A percentile compares a stretch with the other conserved stretches of the same genome.
Conservation (phyloP, 257 asterid genomes). For the Datura wrightii region DNA sequence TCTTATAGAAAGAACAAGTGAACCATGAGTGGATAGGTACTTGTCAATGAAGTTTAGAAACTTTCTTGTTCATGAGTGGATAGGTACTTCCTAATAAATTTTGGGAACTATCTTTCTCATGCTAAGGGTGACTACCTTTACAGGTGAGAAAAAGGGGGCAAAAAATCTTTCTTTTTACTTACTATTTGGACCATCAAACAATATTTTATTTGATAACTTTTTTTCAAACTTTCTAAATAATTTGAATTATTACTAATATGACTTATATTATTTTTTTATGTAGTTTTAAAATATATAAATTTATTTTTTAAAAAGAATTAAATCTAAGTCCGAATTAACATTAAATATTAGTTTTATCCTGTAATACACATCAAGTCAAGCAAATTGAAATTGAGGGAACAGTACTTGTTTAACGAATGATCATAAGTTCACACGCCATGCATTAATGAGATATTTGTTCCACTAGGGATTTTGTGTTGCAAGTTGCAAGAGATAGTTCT, state of each 20-base stretch:
- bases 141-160: slow-evolving; percentile 29
- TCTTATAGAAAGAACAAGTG: slow-evolving; percentile 29
- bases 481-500: slow-evolving; percentile 22
- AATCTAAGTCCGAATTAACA: too few species aligned
- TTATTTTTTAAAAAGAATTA: too few species aligned
- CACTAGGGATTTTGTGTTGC: slow-evolving; percentile 44
- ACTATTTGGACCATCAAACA: too few species aligned
- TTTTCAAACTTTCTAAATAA: too few species aligned
- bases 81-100: slow-evolving; percentile 24
- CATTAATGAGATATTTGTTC: slow-evolving; percentile 46
- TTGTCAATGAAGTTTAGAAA: not conserved
- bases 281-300: too few species aligned
- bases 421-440: slow-evolving; percentile 38
- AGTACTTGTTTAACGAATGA: not conserved
- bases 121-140: slow-evolving; percentile 39
- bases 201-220: too few species aligned
- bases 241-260: too few species aligned
- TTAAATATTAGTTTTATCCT: too few species aligned
- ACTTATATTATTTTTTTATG: too few species aligned
- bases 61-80: slow-evolving; percentile 8
- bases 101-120: slow-evolving; percentile 30
- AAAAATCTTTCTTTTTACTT: not conserved
- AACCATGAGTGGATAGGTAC: slow-evolving; percentile 35
- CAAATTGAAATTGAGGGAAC: too few species aligned
- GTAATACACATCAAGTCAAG: too few species aligned